These are phyloP conservation scores for Anisodus tanguticus DNA, from an alignment of 257 asterid genomes.

Conservation along the genomic window DNA sequence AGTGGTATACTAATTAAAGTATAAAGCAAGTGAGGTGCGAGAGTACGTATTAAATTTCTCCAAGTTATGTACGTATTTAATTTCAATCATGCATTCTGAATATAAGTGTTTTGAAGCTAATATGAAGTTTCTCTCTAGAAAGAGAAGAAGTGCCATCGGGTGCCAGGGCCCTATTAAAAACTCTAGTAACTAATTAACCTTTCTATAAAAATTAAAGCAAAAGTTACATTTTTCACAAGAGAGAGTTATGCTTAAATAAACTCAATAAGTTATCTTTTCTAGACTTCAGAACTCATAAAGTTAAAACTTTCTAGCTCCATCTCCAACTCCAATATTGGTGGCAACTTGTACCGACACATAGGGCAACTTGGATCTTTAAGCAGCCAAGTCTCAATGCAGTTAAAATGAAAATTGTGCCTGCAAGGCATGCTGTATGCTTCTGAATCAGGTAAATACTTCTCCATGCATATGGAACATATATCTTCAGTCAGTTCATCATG, in stretches of 20 bases:
- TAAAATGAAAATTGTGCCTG: not conserved
- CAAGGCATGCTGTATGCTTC: slow-evolving; percentile 15
- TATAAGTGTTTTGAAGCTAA: not conserved
- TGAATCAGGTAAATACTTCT: not conserved
- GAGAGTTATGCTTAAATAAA: not conserved
- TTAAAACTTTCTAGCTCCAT: not conserved
- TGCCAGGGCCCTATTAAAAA: no score
- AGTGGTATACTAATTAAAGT: not conserved
- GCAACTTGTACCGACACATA: not conserved
- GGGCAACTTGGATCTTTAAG: slow-evolving; percentile 15
- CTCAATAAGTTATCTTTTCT: not conserved
- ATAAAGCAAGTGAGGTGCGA: not conserved
- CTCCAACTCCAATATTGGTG: no score
- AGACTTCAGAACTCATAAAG: not conserved
- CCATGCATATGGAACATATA: slow-evolving; percentile 19
- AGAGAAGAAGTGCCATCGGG: no score
- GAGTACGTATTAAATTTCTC: not conserved
- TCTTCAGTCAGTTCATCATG: not conserved
- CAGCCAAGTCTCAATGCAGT: slow-evolving; percentile 4
- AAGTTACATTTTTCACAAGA: not conserved
- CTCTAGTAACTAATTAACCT: no score
- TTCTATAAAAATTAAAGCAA: not conserved
- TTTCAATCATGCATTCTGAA: not conserved
- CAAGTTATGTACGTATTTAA: not conserved
- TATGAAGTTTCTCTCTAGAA: not conserved